Percentiles rank a stretch among this genome's conserved stretches.
These are phyloP conservation scores for Cyphellophora europaea DNA, from an alignment of 2,329 filamentous ascomycete species.

Conservation along the genomic window DNA sequence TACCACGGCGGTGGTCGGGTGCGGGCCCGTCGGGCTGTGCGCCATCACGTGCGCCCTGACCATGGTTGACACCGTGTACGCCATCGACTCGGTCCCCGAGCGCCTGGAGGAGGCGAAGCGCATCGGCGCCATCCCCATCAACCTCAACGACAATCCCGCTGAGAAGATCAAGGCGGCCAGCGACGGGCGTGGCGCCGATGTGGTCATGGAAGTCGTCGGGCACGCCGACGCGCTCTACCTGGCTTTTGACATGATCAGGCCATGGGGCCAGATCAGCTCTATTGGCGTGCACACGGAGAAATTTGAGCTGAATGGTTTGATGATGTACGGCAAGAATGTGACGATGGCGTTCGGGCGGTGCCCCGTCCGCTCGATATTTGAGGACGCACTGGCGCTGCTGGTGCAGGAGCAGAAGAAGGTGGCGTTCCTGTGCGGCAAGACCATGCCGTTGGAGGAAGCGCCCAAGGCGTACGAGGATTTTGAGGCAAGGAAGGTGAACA, in stretches of 20 bases:
- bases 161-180: constrained; percentile 52
- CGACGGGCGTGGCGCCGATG: constrained; percentile 61
- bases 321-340: constrained; percentile 20
- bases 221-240: constrained; percentile 18
- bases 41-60: constrained; percentile 56
- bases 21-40: constrained; percentile 57
- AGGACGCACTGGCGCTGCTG: constrained; percentile 15
- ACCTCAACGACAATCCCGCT: constrained; percentile 49
- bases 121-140: constrained; percentile 52
- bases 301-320: constrained; percentile 12
- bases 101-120: constrained; percentile 46
- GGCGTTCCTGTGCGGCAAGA: constrained; percentile 18
- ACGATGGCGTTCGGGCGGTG: constrained; percentile 19
- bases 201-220: constrained; percentile 18
- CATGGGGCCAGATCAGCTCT: constrained; percentile 17
- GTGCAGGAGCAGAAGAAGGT: constrained; percentile 20
- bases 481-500: constrained; percentile 16
- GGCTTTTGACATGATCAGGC: constrained; percentile 19
- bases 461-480: constrained; percentile 19
- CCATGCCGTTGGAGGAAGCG: constrained; percentile 18
- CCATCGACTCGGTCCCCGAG: constrained; percentile 54
- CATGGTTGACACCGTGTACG: constrained; percentile 52
- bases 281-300: constrained; percentile 19
- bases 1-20: constrained; percentile 54
- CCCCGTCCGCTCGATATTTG: constrained; percentile 19